A percentile compares a stretch with the other conserved stretches of the same genome.
phyloP scores from a whole-genome alignment of 345 rosid genomes.

The Salix brachista region DNA sequence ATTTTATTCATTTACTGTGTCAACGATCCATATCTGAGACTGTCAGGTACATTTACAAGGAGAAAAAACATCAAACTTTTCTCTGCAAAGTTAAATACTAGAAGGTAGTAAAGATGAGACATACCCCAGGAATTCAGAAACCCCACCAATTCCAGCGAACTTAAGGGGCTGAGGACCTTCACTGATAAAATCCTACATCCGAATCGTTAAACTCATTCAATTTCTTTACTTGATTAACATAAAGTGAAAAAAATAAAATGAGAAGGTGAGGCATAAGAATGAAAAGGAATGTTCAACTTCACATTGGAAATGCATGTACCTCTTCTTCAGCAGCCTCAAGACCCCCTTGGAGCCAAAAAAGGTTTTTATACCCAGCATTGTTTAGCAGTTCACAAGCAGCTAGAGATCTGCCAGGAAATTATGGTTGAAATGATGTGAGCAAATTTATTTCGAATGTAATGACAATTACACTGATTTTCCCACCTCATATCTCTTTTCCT shows the following conservation, averaged over 20 bases:
- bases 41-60: neutral
- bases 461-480: neutral
- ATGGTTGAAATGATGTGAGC: constrained; percentile 14
- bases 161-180: constrained; percentile 79
- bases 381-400: constrained; percentile 81
- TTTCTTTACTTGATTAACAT: neutral
- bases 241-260: neutral
- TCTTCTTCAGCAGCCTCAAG: constrained; percentile 85
- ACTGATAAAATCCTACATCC: constrained; percentile 62
- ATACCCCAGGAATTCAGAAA: constrained; percentile 92
- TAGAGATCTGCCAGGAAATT: constrained; percentile 55
- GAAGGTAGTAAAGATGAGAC: constrained; percentile 13
- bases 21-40: neutral
- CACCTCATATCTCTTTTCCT: neutral
- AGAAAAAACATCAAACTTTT: neutral
- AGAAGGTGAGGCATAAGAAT: constrained; percentile 3
- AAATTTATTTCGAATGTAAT: too few relatives aligned
- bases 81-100: neutral
- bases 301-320: constrained; percentile 35
- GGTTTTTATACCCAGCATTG: constrained; percentile 71
- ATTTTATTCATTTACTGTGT: neutral
- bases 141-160: constrained; percentile 84
- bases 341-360: constrained; percentile 94
- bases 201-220: constrained; percentile 6
- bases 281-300: constrained; percentile 17